These are phyloP conservation scores for Mycosphaerella arachidis DNA, from an alignment of 2,329 filamentous ascomycete species.

Conservation along the genomic window DNA sequence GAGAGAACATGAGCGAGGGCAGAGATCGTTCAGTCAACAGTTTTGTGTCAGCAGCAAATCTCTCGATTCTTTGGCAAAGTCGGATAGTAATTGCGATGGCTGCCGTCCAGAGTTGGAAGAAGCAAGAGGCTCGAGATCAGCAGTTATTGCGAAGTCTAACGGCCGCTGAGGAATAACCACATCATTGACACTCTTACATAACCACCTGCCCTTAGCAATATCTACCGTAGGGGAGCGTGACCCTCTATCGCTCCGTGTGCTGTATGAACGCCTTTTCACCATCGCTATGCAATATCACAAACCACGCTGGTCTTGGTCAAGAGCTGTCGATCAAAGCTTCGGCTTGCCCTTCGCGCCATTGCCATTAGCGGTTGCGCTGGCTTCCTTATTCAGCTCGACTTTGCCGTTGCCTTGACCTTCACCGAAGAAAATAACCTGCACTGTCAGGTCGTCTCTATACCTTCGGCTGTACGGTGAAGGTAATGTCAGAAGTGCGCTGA, in stretches of 20 bases:
- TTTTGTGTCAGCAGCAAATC: too few relatives aligned
- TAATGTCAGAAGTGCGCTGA: constrained; percentile 85
- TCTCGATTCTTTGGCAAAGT: too few relatives aligned
- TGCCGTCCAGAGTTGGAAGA: too few relatives aligned
- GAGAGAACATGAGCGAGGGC: too few relatives aligned
- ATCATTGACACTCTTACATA: not conserved
- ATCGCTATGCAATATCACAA: constrained; percentile 1
- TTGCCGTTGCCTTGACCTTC: constrained; percentile 70
- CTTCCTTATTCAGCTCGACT: constrained; percentile 80
- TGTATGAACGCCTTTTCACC: not conserved
- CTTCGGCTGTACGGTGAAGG: constrained; percentile 86
- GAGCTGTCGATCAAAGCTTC: constrained; percentile 18
- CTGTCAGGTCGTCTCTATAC: constrained; percentile 92
- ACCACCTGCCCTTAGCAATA: not conserved
- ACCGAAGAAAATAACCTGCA: constrained; percentile 98
- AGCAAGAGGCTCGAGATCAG: too few relatives aligned
- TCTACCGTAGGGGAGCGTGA: not conserved
- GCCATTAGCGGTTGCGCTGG: constrained; percentile 55
- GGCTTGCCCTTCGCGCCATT: constrained; percentile 21
- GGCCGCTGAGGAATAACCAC: not conserved
- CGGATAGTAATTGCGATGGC: too few relatives aligned
- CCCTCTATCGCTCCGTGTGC: not conserved
- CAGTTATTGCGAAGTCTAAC: not conserved
- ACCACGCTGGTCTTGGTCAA: not conserved
- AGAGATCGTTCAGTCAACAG: too few relatives aligned